Percentiles rank a stretch among this genome's conserved stretches.
Evolutionary conservation across 2,329 filamentous ascomycete genomes (phyloP).

Genomic region (Curvularia verruculosa): DNA sequence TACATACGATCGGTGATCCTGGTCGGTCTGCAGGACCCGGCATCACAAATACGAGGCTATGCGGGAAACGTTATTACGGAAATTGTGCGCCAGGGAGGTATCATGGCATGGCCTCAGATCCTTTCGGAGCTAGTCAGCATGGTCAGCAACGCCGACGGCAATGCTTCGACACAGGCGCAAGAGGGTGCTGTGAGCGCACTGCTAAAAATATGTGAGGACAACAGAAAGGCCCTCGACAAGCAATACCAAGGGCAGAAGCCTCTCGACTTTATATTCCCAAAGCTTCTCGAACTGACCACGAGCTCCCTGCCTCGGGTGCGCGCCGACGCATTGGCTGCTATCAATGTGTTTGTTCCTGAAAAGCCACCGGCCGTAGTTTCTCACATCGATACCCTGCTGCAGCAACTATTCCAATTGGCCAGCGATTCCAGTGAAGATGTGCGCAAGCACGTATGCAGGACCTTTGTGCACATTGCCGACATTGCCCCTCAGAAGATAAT

Average conservation of each 20-base stretch:
- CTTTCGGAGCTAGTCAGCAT: slow-evolving; percentile 81
- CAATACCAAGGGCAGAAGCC: slow-evolving; percentile 89
- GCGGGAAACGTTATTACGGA: slow-evolving; percentile 95
- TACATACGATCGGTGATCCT: slow-evolving; percentile 83
- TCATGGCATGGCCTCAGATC: slow-evolving; percentile 90
- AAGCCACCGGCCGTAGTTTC: slow-evolving; percentile 82
- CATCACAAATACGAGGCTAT: slow-evolving; percentile 82
- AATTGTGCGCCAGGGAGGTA: slow-evolving; percentile 79
- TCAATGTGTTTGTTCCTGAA: slow-evolving; percentile 90
- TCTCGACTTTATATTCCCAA: slow-evolving; percentile 85
- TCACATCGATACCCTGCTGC: slow-evolving; percentile 79
- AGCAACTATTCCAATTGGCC: slow-evolving; percentile 81
- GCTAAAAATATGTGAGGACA: slow-evolving; percentile 96
- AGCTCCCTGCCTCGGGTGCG: slow-evolving; percentile 79
- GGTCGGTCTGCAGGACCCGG: slow-evolving; percentile 79
- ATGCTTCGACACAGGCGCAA: slow-evolving; percentile 73
- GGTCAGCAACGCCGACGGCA: slow-evolving; percentile 73
- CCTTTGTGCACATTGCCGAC: slow-evolving; percentile 91
- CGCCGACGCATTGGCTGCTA: slow-evolving; percentile 76
- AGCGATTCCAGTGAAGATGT: slow-evolving; percentile 80
- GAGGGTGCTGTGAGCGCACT: slow-evolving; percentile 94
- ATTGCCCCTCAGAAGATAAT: slow-evolving; percentile 87
- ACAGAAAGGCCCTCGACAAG: slow-evolving; percentile 81
- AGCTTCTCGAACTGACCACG: slow-evolving; percentile 84
- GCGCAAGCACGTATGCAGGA: slow-evolving; percentile 87